Base-by-base conservation (phyloP, 2,329 filamentous ascomycete species). In the Acarospora socialis region DNA sequence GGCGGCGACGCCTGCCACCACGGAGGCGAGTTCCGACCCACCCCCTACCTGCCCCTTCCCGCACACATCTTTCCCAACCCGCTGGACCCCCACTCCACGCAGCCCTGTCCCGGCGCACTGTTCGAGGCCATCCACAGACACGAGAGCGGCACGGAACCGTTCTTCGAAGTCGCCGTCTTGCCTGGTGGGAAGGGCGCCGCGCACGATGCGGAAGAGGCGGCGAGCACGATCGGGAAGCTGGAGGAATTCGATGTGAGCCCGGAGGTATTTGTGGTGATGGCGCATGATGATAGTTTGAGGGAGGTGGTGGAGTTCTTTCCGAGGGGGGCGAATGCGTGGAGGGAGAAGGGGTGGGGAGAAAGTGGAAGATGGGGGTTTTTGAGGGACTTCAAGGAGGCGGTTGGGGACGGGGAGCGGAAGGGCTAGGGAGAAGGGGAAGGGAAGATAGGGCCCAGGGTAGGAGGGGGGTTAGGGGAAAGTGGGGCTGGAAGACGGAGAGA, bases 1-100 rank as follows among this genome's bases (percentile, higher is more conserved):
- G 65, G 60, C 17, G 64, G 61, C 12, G 65, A 68, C 42, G 49
- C 55, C 4, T 58, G 52, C 21, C 63, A 66, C 37, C 57, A 66
- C 35, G 49, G 47, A 6, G 58, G 56, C 13, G 55, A 63, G 38
- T 54, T 66, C 13, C 46, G 63, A n/a, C 63, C 63, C 0, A 59
- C 54, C 2, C 37, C 39, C 5, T 55, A 60, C 26, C 42, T 56
- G 4, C 60, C 57, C 1, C 43, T 65, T 1, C 61, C 46, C 8
- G 8, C 8, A 5, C 12, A 5, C 13, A 28, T 28, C 26, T 5
- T 5, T n/a, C 26, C 26, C 3, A 18, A 20, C 9, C 26, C 26
- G 4, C 26, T 28, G 5, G 7, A 7, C 21, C 5, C 7, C 14
- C 4, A 7, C 7, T 9, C 21, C 30, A 3, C 8, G 14, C 20